A percentile compares a stretch with the other conserved stretches of the same genome.
Evolutionary conservation across 2,329 filamentous ascomycete genomes (phyloP).

Genomic region (Ramichloridium luteum): DNA sequence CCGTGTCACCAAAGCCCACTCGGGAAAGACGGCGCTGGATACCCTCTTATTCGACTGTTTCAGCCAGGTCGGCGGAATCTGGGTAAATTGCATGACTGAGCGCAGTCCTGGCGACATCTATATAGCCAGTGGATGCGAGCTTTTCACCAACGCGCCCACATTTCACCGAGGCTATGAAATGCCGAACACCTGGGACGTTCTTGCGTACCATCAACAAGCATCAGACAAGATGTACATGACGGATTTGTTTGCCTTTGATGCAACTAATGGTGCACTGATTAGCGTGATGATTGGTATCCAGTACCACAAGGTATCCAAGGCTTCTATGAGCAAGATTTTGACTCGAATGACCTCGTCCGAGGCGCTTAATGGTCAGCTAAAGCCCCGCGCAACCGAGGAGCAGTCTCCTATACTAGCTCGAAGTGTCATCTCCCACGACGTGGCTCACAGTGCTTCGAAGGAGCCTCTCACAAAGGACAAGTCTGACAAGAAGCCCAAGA

Average conservation of each 20-base stretch:
- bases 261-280: background rate
- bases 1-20: background rate
- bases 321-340: background rate
- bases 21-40: background rate
- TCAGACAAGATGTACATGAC: background rate
- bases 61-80: background rate
- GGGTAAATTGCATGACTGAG: constrained; percentile 1
- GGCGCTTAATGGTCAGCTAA: background rate
- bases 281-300: constrained; percentile 1
- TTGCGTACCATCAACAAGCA: background rate
- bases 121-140: background rate
- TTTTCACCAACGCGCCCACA: background rate
- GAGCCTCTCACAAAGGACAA: background rate
- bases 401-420: background rate
- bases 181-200: background rate
- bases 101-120: background rate
- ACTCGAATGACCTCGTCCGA: background rate
- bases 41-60: background rate
- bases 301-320: background rate
- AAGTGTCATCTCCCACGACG: background rate
- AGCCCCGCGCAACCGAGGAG: background rate
- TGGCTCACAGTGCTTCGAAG: background rate
- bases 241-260: constrained; percentile 2
- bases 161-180: too few relatives aligned
- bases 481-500: background rate